Percentiles rank a stretch among this genome's conserved stretches.
phyloP scores from a whole-genome alignment of 306 rosid genomes.

The Vigna reflexopilosa region DNA sequence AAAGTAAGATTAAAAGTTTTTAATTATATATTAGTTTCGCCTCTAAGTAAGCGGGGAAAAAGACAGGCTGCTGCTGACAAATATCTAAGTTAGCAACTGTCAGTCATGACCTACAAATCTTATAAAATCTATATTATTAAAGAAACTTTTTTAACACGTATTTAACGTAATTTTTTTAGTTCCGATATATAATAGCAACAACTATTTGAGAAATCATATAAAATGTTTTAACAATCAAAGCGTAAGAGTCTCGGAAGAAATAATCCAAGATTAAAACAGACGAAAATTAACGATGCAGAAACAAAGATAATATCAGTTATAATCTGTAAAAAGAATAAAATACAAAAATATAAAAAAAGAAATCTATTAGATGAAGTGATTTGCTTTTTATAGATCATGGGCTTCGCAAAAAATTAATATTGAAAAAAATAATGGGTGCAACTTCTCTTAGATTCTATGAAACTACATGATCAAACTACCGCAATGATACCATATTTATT shows the following conservation, averaged over 20 bases:
- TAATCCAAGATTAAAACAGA: neutral
- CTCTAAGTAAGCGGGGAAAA: neutral
- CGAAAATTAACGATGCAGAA: neutral
- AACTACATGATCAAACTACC: neutral
- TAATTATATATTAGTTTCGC: neutral
- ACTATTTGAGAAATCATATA: neutral
- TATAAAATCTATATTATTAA: neutral
- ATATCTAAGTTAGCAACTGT: neutral
- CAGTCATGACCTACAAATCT: slow-evolving; percentile 22
- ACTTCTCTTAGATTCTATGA: neutral
- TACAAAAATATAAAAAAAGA: neutral
- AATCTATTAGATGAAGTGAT: neutral
- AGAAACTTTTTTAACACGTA: neutral
- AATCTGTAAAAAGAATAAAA: neutral
- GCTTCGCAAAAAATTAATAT: neutral
- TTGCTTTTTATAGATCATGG: neutral
- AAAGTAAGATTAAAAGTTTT: neutral
- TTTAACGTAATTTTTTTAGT: neutral
- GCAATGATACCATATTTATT: neutral
- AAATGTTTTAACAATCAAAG: neutral
- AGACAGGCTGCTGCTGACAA: slow-evolving; percentile 10
- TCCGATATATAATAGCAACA: neutral
- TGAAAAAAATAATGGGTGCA: neutral
- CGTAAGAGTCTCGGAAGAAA: neutral
- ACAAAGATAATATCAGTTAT: neutral